Conservation (phyloP, 495 filamentous ascomycete species). For the Neurospora sp. region DNA sequence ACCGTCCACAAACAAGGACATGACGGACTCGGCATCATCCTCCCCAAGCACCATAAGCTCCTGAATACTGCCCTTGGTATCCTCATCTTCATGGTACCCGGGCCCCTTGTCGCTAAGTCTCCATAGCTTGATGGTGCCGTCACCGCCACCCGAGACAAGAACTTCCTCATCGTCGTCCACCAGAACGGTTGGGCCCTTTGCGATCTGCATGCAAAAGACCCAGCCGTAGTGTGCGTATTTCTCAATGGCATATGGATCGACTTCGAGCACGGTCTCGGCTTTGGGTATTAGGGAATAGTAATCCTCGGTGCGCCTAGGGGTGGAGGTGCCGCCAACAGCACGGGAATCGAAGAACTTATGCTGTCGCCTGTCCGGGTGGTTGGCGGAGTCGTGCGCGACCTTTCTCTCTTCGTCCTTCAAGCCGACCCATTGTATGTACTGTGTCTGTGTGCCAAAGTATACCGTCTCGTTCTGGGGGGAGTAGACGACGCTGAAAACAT, state of each 20-base stretch:
- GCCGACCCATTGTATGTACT: conserved; percentile 66
- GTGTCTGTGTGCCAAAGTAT: conserved; percentile 91
- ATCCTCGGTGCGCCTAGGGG: conserved; percentile 50
- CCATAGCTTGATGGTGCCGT: conserved; percentile 91
- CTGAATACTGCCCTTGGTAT: conserved; percentile 40
- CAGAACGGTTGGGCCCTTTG: conserved; percentile 49
- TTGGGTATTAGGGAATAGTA: conserved; percentile 39
- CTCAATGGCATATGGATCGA: conserved; percentile 68
- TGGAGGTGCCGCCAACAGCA: conserved; percentile 69
- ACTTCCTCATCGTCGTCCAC: conserved; percentile 63
- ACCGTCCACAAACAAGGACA: conserved; percentile 75
- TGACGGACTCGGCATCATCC: conserved; percentile 66
- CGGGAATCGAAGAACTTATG: conserved; percentile 93
- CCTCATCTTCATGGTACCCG: conserved; percentile 23
- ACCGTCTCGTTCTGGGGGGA: conserved; percentile 66
- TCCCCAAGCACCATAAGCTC: conserved; percentile 62
- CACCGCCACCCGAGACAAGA: conserved; percentile 82
- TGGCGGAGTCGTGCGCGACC: conserved; percentile 50
- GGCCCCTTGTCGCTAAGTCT: conserved; percentile 39
- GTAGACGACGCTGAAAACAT: conserved; percentile 88
- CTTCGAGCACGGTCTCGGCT: conserved; percentile 58
- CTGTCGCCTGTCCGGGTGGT: conserved; percentile 69
- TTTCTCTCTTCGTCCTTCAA: conserved; percentile 38
- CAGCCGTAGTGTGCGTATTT: conserved; percentile 94
- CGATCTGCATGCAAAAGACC: conserved; percentile 86